Evolutionary conservation across 1,284 basidiomycete species (phyloP).

Genomic region (Melampsora americana): DNA sequence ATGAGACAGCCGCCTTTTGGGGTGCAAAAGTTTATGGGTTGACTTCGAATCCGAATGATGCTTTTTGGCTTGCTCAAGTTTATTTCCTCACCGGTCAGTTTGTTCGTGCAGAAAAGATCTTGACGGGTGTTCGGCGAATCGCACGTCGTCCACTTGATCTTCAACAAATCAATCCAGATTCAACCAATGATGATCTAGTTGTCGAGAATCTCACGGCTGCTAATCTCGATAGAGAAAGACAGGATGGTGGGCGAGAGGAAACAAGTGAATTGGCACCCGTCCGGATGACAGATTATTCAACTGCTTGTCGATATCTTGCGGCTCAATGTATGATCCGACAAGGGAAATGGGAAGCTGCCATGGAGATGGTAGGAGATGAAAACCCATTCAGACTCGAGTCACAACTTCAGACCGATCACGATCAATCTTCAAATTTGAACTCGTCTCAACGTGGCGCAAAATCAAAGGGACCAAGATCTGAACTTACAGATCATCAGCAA

Average conservation of each 20-base stretch:
- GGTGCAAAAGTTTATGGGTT: constrained; percentile 91
- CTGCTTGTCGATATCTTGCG: constrained; percentile 87
- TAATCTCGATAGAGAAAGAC: not conserved
- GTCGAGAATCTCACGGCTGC: not conserved
- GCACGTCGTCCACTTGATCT: constrained; percentile 14
- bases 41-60: constrained; percentile 94
- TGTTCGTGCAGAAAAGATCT: constrained; percentile 82
- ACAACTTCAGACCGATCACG: constrained; percentile 41
- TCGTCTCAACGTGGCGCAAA: constrained; percentile 20
- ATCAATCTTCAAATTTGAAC: constrained; percentile 30
- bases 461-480: constrained; percentile 5
- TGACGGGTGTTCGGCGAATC: constrained; percentile 62
- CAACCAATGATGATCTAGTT: not conserved
- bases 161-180: not conserved
- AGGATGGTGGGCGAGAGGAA: not conserved
- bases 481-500: constrained; percentile 59
- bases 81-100: constrained; percentile 95
- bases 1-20: constrained; percentile 97
- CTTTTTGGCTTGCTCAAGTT: constrained; percentile 96
- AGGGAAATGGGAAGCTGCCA: constrained; percentile 86
- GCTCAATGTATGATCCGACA: constrained; percentile 90
- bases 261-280: constrained; percentile 12
- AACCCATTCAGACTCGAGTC: constrained; percentile 67
- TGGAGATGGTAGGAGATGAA: constrained; percentile 85
- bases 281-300: constrained; percentile 76